Evolutionary conservation across 352 stramenopile species (phyloP).

Genomic region (Phytopythium litorale): DNA sequence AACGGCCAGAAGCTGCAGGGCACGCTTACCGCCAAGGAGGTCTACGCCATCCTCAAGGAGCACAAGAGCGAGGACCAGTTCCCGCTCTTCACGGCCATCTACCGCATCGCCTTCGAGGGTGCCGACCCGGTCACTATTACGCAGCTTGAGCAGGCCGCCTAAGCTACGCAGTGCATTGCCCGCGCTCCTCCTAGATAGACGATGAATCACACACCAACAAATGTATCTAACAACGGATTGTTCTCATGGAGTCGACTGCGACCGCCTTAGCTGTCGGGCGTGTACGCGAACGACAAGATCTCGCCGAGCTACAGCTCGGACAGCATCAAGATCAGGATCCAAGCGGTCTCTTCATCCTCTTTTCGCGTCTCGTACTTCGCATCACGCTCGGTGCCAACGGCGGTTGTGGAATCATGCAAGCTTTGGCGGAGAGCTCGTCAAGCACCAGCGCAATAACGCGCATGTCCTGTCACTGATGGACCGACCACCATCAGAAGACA

Average conservation of each 20-base stretch:
- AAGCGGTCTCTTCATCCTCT: no score
- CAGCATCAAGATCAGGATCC: no score
- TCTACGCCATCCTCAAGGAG: constrained; percentile 89
- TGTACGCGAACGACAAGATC: not conserved
- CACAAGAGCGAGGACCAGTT: constrained; percentile 86
- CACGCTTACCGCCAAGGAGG: constrained; percentile 92
- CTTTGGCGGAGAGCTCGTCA: no score
- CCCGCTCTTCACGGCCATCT: constrained; percentile 90
- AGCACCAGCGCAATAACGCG: no score
- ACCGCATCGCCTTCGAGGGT: constrained; percentile 92
- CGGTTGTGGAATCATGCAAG: no score
- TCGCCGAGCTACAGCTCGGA: not conserved
- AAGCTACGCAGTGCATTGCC: not conserved
- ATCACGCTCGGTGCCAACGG: no score
- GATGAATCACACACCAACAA: not conserved
- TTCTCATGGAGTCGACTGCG: not conserved
- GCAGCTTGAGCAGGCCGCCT: constrained; percentile 21
- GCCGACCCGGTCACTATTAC: constrained; percentile 81
- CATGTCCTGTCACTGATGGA: no score
- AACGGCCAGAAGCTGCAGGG: constrained; percentile 98
- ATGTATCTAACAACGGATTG: constrained; percentile 3
- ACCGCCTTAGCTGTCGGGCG: not conserved
- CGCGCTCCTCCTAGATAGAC: not conserved
- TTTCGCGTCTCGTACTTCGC: no score
- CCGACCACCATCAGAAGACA: no score